phyloP scores from a whole-genome alignment of 306 rosid genomes.

The Ziziphus jujuba region DNA sequence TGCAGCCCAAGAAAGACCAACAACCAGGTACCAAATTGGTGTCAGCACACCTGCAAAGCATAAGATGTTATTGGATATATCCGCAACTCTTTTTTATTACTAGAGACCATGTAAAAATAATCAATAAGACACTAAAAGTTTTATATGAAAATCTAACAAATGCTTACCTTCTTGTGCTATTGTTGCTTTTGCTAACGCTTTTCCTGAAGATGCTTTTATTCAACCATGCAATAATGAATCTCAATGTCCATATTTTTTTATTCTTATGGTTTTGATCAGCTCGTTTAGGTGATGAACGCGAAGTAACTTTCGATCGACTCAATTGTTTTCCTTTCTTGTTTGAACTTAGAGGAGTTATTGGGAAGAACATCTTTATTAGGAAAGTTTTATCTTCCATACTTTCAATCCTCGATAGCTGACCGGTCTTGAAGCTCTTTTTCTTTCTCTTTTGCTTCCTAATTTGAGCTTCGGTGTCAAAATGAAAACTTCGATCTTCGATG shows the following conservation, averaged over 20 bases:
- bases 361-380: constrained; percentile 62
- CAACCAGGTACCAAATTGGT: constrained; percentile 45
- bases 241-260: constrained; percentile 31
- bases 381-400: constrained; percentile 66
- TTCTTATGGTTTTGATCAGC: constrained; percentile 21
- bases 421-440: constrained; percentile 20
- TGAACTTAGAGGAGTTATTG: constrained; percentile 44
- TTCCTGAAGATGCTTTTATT: constrained; percentile 22
- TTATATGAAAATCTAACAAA: too few relatives aligned
- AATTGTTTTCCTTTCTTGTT: constrained; percentile 46
- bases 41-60: constrained; percentile 37
- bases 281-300: constrained; percentile 18
- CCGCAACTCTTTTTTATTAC: too few relatives aligned
- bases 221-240: constrained; percentile 20
- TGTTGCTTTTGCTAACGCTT: constrained; percentile 24
- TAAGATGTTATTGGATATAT: background rate
- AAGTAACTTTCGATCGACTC: constrained; percentile 39
- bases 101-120: too few relatives aligned
- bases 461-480: constrained; percentile 18
- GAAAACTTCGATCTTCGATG: constrained; percentile 1
- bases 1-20: constrained; percentile 43
- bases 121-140: too few relatives aligned
- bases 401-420: constrained; percentile 43
- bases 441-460: constrained; percentile 24
- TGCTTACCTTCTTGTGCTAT: constrained; percentile 50